Conservation (phyloP, 805 yeast genomes). For the Metschnikowia santaceciliae region DNA sequence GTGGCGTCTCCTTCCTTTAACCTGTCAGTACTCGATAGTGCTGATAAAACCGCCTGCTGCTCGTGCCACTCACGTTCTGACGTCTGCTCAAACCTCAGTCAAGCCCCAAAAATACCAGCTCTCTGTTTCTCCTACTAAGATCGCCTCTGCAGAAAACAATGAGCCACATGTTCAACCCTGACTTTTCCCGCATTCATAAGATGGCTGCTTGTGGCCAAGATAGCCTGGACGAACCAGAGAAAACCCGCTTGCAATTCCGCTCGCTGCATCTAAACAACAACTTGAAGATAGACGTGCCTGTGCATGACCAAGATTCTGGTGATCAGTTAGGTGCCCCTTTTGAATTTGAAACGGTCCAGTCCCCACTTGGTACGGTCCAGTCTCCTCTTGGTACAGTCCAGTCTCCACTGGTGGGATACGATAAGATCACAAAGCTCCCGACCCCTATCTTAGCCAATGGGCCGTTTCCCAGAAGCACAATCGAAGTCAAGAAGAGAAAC, state of each 20-base stretch:
- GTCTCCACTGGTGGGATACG: constrained; percentile 18
- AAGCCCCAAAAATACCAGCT: neutral
- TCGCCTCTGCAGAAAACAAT: neutral
- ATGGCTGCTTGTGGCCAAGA: neutral
- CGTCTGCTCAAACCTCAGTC: neutral
- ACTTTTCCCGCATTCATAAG: neutral
- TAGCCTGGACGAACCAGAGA: neutral
- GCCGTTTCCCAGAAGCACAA: constrained; percentile 4
- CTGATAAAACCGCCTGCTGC: neutral
- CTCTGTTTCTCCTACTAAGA: neutral
- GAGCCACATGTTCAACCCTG: neutral
- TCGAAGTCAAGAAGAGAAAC: constrained; percentile 12
- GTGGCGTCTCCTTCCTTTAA: neutral
- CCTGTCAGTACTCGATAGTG: neutral
- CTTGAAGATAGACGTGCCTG: constrained; percentile 14
- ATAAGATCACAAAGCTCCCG: constrained; percentile 41
- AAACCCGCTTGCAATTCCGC: constrained; percentile 1
- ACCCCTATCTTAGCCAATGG: constrained; percentile 34
- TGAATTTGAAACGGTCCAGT: constrained; percentile 2
- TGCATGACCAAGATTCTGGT: neutral
- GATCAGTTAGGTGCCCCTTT: constrained; percentile 12
- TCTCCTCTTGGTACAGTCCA: constrained; percentile 1
- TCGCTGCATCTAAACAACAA: constrained; percentile 1
- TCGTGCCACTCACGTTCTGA: neutral
- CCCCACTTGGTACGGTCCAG: neutral